Evolutionary conservation across 2,329 filamentous ascomycete genomes (phyloP).

Genomic region (Furcasterigmium furcatum): DNA sequence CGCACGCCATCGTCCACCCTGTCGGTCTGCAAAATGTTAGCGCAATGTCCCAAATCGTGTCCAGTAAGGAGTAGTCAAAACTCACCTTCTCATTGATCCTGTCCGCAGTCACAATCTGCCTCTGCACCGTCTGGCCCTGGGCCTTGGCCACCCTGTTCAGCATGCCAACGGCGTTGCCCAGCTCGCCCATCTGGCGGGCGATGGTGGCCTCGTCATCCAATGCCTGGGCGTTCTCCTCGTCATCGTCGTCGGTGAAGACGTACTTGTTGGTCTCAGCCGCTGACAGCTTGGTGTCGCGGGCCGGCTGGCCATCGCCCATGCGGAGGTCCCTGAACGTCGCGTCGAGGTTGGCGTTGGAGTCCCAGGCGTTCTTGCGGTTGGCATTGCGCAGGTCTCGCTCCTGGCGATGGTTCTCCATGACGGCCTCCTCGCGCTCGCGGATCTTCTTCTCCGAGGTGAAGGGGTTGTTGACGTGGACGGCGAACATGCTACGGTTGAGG

Average conservation of each 20-base stretch:
- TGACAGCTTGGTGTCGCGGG: conserved; percentile 24
- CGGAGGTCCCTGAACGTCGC: conserved; percentile 40
- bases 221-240: conserved; percentile 52
- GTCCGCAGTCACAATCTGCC: conserved; percentile 73
- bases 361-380: conserved; percentile 50
- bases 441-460: conserved; percentile 69
- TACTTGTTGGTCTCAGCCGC: conserved; percentile 49
- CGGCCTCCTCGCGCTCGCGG: conserved; percentile 61
- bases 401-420: conserved; percentile 65
- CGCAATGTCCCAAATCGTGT: conserved; percentile 2
- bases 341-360: conserved; percentile 52
- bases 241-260: conserved; percentile 73
- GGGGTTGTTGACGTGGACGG: conserved; percentile 72
- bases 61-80: neutral
- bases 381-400: conserved; percentile 65
- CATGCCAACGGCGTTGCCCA: conserved; percentile 66
- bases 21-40: conserved; percentile 61
- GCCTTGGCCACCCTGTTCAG: conserved; percentile 72
- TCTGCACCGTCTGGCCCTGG: conserved; percentile 71
- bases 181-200: conserved; percentile 59
- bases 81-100: conserved; percentile 74
- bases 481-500: conserved; percentile 88
- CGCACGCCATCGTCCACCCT: conserved; percentile 77
- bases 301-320: conserved; percentile 19
- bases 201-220: conserved; percentile 48